A percentile compares a stretch with the other conserved stretches of the same genome.
Evolutionary conservation across 768 basidiomycete species (phyloP).

Genomic region (Pulveroboletus sp.): DNA sequence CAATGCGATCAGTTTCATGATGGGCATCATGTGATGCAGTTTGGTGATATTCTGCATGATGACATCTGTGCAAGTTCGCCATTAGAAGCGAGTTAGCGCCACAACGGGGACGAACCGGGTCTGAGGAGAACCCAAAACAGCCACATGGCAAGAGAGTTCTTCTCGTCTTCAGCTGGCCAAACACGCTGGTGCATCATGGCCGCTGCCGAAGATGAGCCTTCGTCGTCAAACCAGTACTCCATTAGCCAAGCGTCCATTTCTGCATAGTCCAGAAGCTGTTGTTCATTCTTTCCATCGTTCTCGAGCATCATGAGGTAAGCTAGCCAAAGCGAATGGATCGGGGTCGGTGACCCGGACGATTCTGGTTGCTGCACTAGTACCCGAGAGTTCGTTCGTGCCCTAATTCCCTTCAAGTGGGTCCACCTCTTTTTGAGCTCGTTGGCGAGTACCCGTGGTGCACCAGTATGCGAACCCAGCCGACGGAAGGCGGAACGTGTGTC

Average conservation of each 20-base stretch:
- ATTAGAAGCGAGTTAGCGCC: background rate
- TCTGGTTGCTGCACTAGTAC: conserved; percentile 17
- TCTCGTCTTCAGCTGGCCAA: conserved; percentile 58
- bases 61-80: conserved; percentile 39
- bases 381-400: conserved; percentile 30
- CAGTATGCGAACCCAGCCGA: conserved; percentile 43
- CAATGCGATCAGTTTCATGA: conserved; percentile 61
- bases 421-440: conserved; percentile 67
- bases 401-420: conserved; percentile 54
- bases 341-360: conserved; percentile 1
- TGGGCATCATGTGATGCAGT: conserved; percentile 45
- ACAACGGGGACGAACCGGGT: conserved; percentile 44
- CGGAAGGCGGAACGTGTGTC: conserved; percentile 51
- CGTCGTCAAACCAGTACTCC: conserved; percentile 62
- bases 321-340: conserved; percentile 53
- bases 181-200: conserved; percentile 38
- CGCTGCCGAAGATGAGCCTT: conserved; percentile 53
- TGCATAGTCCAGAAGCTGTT: conserved; percentile 69
- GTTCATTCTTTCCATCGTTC: conserved; percentile 71
- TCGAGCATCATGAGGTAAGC: conserved; percentile 80
- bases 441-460: conserved; percentile 47
- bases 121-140: conserved; percentile 71
- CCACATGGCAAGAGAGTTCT: conserved; percentile 70
- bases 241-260: conserved; percentile 60
- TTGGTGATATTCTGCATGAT: conserved; percentile 39